These are phyloP conservation scores for Oryza glaberrima DNA, from an alignment of 176 grass and related monocot genomes.

Conservation along the genomic window DNA sequence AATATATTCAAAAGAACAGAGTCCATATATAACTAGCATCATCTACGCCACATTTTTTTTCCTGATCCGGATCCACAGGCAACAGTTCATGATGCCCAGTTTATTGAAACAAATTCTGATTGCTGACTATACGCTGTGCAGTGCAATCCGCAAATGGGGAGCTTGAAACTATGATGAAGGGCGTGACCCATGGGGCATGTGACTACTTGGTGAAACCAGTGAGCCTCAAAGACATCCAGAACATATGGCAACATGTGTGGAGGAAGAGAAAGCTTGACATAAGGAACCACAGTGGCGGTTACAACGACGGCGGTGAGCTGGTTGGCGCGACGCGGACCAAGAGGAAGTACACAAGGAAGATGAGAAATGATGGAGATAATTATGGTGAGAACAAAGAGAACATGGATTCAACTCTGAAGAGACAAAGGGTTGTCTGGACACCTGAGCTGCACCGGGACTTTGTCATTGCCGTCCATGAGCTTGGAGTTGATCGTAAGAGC, in stretches of 20 bases:
- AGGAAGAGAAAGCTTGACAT: slow-evolving; percentile 17
- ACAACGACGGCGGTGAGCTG: slow-evolving; percentile 5
- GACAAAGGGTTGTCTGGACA: slow-evolving; percentile 56
- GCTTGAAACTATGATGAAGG: slow-evolving; percentile 51
- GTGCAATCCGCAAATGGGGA: slow-evolving; percentile 60
- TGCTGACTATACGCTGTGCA: slow-evolving; percentile 28
- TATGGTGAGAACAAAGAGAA: slow-evolving; percentile 28
- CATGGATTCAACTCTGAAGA: slow-evolving; percentile 25
- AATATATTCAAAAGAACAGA: not conserved
- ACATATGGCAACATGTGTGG: slow-evolving; percentile 64
- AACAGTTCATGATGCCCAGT: not conserved
- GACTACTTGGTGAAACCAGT: slow-evolving; percentile 69
- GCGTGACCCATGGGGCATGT: slow-evolving; percentile 49
- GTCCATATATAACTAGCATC: not conserved
- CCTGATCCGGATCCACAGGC: not conserved
- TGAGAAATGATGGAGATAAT: slow-evolving; percentile 8
- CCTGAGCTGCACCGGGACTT: slow-evolving; percentile 60
- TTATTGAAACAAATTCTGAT: not conserved
- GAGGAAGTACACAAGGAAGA: slow-evolving; percentile 42
- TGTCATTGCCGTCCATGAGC: slow-evolving; percentile 43
- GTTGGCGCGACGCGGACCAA: not conserved
- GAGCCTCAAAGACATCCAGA: slow-evolving; percentile 41
- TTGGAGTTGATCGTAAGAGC: slow-evolving; percentile 69
- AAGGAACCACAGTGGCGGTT: not conserved
- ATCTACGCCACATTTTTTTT: not conserved